Base-by-base conservation (phyloP, 2,329 filamentous ascomycete genomes). In the Phialemonium atrogriseum region DNA sequence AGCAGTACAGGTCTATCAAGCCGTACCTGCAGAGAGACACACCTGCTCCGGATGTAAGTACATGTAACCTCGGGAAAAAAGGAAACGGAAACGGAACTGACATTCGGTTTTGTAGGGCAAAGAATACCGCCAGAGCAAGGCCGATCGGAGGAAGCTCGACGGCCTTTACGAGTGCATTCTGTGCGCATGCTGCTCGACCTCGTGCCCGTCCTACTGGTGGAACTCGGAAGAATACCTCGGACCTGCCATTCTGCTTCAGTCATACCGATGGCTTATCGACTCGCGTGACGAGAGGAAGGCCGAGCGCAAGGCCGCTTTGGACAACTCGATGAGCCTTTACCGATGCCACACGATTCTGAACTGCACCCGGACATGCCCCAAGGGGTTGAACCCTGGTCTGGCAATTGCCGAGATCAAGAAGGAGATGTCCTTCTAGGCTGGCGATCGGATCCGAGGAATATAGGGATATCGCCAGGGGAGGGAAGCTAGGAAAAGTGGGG, bases 121-220 rank as follows among this genome's bases (percentile, higher is more conserved):
- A 58, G 91, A 98, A 62, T 82, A 83, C 71, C 83, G 84, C 45
- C 91, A 96, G 66, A 84, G 71, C 50, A 89, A 86, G 62, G 87
- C 77, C 48, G 89, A 98, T 48, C 87, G 91, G 55, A 84, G 79
- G 67, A 98, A 94, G 80, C 80, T 98, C 34, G 91, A 96, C 58
- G 91, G 91, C 44, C 78, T 96, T 18, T 96, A 98, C 70, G 91
- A 98, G 68, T 98, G 91, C 68, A 96, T 98, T 62, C 81, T 98
- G 37, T 98, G 91, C 72, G 89, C 89, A 49, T 98, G 91, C 80
- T 98, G 91, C 79, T 91, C 84, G 46, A 98, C 91, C 14, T 94
- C 89, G 27, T 98, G 91, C 73, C 91, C 91, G n/a, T 95, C 87
- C 12, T 98, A 98, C 74, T 98, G 91, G 91, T 98, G 91, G 91